Conservation (phyloP, 257 asterid genomes). For the Gentiana dahurica region DNA sequence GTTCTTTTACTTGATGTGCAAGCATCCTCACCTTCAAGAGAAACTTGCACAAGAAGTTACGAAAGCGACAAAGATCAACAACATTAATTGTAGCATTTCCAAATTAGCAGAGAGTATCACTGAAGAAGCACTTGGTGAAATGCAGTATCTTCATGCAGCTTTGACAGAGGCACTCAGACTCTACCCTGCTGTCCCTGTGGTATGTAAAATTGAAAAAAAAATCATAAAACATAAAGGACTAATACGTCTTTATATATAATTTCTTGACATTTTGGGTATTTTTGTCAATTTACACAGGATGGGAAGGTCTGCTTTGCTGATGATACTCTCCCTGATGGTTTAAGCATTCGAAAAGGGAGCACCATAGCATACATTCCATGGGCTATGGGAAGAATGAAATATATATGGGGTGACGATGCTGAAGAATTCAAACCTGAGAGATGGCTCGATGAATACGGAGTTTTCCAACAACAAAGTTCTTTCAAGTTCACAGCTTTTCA, state of each 20-base stretch:
- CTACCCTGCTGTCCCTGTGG: constrained; percentile 57
- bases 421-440: constrained; percentile 57
- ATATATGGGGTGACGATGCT: constrained; percentile 67
- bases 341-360: constrained; percentile 43
- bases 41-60: constrained; percentile 34
- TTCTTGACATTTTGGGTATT: too few relatives aligned
- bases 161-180: constrained; percentile 54
- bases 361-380: constrained; percentile 32
- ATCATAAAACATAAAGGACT: too few relatives aligned
- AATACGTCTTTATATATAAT: too few relatives aligned
- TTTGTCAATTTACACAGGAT: constrained; percentile 22
- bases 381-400: constrained; percentile 64
- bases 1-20: constrained; percentile 70
- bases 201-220: not conserved
- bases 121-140: constrained; percentile 44
- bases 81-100: constrained; percentile 14
- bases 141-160: constrained; percentile 64
- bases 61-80: constrained; percentile 19
- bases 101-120: constrained; percentile 35
- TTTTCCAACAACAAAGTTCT: constrained; percentile 42
- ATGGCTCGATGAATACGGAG: constrained; percentile 47
- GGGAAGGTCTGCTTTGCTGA: constrained; percentile 53
- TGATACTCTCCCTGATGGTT: constrained; percentile 57
- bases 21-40: constrained; percentile 40
- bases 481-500: constrained; percentile 67